Evolutionary conservation across 306 rosid species (phyloP).

Genomic region (Malus asiatica): DNA sequence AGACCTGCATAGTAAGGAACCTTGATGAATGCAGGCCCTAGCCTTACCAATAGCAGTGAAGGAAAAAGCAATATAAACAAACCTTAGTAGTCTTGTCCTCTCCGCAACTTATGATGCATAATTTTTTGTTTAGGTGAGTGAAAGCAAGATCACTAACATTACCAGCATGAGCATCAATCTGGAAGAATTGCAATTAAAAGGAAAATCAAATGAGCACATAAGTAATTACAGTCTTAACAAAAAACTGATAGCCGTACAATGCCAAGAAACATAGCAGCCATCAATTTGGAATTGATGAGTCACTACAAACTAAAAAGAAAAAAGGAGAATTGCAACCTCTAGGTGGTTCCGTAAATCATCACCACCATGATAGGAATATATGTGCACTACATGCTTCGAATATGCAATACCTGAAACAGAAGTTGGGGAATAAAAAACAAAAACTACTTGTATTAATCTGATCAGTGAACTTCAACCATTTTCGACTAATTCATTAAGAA

Average conservation of each 20-base stretch:
- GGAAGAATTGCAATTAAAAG: background rate
- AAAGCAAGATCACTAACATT: slow-evolving; percentile 14
- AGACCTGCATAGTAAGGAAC: slow-evolving; percentile 15
- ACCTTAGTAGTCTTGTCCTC: slow-evolving; percentile 16
- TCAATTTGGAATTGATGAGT: background rate
- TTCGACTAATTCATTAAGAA: background rate
- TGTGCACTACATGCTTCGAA: slow-evolving; percentile 14
- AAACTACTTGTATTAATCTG: background rate
- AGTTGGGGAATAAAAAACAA: background rate
- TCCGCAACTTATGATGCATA: slow-evolving; percentile 20
- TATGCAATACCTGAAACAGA: slow-evolving; percentile 12
- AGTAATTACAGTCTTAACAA: background rate
- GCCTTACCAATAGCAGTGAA: background rate
- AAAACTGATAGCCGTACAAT: background rate
- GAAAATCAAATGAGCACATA: background rate
- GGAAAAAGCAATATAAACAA: background rate
- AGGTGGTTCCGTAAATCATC: background rate
- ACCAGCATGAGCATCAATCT: slow-evolving; percentile 17
- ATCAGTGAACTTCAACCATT: background rate
- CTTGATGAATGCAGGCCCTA: background rate
- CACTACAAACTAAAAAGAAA: background rate
- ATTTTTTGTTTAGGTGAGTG: background rate
- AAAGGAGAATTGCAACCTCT: background rate
- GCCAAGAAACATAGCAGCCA: background rate
- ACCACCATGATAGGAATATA: slow-evolving; percentile 14